Base-by-base conservation (phyloP, 257 asterid genomes). In the Nicotiana obtusifolia region DNA sequence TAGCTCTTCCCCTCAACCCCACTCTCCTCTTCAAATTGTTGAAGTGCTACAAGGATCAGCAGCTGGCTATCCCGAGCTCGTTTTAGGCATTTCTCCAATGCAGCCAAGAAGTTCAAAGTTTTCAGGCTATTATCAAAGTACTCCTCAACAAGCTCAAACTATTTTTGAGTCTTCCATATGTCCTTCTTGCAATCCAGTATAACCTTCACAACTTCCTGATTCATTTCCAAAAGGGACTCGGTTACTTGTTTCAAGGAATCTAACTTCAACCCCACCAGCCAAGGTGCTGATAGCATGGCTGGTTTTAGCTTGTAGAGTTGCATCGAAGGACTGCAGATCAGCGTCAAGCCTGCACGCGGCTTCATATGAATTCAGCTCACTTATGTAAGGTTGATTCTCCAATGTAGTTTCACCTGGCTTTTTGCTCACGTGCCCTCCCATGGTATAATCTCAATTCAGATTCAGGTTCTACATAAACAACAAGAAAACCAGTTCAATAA, bases 391-490 rank as follows among this genome's bases (percentile, higher is more conserved):
- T 67, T 89, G 85, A 83, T 87, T 87, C 90, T 83, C 84, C 78
- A 93, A 90, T 20, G 90, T 64, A 64, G 92, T 83, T 86, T 92
- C 97, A 37, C 87, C 91, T 15, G 92, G 87, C 83, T 85, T 90
- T 92, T 93, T 95, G 97, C 97, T 95, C 89, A 90, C 28, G 60
- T 93, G 92, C 87, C 94, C 88, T 86, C 99, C 99, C 99, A 95
- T 95, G 56, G 53, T 83, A 52, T 86, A 24, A 14, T 41, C 26
- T 75, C 69, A 82, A 73, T 73, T 65, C 80, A 77, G 86, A 81
- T 75, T 82, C 84, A 9, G 62, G 26, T 35, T 77, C 76, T 54
- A 81, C 26, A 77, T 31, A 17, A 71, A 7, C 64, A 41, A 80
- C 28, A 28, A 35, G 61, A 19, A 41, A 81, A 9, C 26, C 20